Percentiles rank a stretch among this genome's conserved stretches.
Evolutionary conservation across 495 filamentous ascomycete species (phyloP).

Genomic region (Evernia prunastri): DNA sequence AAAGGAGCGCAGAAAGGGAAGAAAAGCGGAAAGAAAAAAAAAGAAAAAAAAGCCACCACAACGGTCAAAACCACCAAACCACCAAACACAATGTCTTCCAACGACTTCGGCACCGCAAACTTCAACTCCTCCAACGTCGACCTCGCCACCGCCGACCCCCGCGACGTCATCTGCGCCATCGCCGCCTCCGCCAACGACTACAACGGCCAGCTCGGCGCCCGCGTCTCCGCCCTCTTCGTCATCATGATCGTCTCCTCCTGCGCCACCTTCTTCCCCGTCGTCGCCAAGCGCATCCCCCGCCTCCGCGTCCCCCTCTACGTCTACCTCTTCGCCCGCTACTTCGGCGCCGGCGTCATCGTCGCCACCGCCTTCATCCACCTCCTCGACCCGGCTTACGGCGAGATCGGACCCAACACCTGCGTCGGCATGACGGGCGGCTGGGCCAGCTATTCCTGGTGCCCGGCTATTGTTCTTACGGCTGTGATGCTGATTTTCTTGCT

Average conservation of each 20-base stretch:
- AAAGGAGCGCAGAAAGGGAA: no score
- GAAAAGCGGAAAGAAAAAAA: no score
- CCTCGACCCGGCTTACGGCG: conserved; percentile 48
- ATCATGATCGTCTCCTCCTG: conserved; percentile 36
- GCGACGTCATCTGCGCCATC: conserved; percentile 37
- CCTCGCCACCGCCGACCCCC: conserved; percentile 32
- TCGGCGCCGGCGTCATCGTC: conserved; percentile 65
- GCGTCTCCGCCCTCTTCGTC: conserved; percentile 43
- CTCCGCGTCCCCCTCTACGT: conserved; percentile 56
- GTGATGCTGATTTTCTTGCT: conserved; percentile 38
- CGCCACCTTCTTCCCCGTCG: conserved; percentile 58
- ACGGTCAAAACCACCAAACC: background rate
- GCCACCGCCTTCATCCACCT: conserved; percentile 61
- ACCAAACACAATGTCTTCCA: background rate
- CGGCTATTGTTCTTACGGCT: conserved; percentile 36
- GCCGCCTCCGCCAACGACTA: conserved; percentile 37
- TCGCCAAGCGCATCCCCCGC: conserved; percentile 48
- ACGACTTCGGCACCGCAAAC: conserved; percentile 1
- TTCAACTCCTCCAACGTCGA: conserved; percentile 40
- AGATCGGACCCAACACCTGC: conserved; percentile 48
- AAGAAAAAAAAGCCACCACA: background rate
- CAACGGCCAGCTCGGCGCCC: conserved; percentile 39
- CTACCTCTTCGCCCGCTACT: conserved; percentile 70
- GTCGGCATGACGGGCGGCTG: conserved; percentile 50
- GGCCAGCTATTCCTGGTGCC: conserved; percentile 40